Conservation (phyloP, 345 rosid species). For the Punica granatum region DNA sequence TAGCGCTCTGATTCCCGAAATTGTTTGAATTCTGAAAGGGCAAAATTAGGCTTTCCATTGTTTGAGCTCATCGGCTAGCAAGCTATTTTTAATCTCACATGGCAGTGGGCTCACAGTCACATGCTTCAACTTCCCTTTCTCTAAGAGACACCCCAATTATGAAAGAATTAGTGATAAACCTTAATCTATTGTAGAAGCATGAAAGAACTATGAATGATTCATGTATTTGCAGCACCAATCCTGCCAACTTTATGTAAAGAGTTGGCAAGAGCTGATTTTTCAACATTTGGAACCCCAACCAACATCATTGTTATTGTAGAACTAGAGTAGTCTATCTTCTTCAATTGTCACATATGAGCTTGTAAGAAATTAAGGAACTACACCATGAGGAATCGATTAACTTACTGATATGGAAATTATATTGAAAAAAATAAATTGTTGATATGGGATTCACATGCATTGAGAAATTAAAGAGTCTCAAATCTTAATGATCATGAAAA, state of each 20-base stretch:
- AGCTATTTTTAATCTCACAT: slow-evolving; percentile 77
- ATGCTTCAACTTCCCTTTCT: slow-evolving; percentile 80
- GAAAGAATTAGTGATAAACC: not conserved
- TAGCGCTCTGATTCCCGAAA: too few species aligned
- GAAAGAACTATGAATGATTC: not conserved
- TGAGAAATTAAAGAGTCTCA: too few species aligned
- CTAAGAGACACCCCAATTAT: slow-evolving; percentile 19
- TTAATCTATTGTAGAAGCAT: not conserved
- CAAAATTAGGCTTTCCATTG: too few species aligned
- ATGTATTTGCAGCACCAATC: slow-evolving; percentile 61
- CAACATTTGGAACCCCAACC: slow-evolving; percentile 79
- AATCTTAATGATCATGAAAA: not conserved
- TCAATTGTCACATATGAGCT: slow-evolving; percentile 50
- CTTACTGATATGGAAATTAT: too few species aligned
- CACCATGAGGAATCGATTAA: not conserved
- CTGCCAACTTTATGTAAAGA: slow-evolving; percentile 84
- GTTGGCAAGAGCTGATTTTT: slow-evolving; percentile 78
- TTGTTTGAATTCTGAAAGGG: too few species aligned
- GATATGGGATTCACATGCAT: not conserved
- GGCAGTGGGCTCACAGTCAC: slow-evolving; percentile 66
- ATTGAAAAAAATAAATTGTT: too few species aligned
- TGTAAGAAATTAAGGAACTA: slow-evolving; percentile 78
- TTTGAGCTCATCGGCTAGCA: too few species aligned
- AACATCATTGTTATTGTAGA: slow-evolving; percentile 55
- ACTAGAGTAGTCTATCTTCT: slow-evolving; percentile 33